Evolutionary conservation across 164 flowering plant species (phyloP).

Genomic region (Chloranthus sessilifolius): DNA sequence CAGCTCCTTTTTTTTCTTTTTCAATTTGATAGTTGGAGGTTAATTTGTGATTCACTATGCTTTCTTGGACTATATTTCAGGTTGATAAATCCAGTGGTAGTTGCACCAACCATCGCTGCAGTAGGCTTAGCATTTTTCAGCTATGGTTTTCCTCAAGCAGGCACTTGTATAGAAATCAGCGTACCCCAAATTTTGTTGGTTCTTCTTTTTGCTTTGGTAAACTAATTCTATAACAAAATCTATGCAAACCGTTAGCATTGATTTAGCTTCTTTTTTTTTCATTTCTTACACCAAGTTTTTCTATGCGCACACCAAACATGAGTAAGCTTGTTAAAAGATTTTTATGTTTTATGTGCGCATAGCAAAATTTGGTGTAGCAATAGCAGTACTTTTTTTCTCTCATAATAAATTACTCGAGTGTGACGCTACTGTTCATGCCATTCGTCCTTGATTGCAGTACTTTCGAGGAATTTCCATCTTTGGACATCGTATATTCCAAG

Average conservation of each 20-base stretch:
- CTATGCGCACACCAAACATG: too few relatives aligned
- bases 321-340: too few relatives aligned
- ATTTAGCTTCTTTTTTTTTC: too few relatives aligned
- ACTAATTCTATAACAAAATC: slow-evolving; percentile 8
- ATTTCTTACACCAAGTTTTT: too few relatives aligned
- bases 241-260: slow-evolving; percentile 2
- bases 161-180: slow-evolving; percentile 82
- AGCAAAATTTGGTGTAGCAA: too few relatives aligned
- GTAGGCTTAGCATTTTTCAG: slow-evolving; percentile 90
- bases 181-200: slow-evolving; percentile 65
- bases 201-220: slow-evolving; percentile 79
- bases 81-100: slow-evolving; percentile 83
- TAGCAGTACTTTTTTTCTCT: too few relatives aligned
- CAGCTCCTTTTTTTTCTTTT: too few relatives aligned
- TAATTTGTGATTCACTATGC: neutral
- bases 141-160: slow-evolving; percentile 94
- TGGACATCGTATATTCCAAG: slow-evolving; percentile 66
- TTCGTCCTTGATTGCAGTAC: slow-evolving; percentile 43
- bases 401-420: slow-evolving; percentile 6
- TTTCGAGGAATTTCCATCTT: slow-evolving; percentile 73
- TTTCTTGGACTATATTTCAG: slow-evolving; percentile 32
- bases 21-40: too few relatives aligned
- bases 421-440: slow-evolving; percentile 2
- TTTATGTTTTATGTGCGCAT: too few relatives aligned
- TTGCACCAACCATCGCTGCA: slow-evolving; percentile 92